Evolutionary conservation across 2,329 filamentous ascomycete genomes (phyloP), one percentile per base, ranked within the genome.

Genomic region (Amauroascus niger): DNA sequence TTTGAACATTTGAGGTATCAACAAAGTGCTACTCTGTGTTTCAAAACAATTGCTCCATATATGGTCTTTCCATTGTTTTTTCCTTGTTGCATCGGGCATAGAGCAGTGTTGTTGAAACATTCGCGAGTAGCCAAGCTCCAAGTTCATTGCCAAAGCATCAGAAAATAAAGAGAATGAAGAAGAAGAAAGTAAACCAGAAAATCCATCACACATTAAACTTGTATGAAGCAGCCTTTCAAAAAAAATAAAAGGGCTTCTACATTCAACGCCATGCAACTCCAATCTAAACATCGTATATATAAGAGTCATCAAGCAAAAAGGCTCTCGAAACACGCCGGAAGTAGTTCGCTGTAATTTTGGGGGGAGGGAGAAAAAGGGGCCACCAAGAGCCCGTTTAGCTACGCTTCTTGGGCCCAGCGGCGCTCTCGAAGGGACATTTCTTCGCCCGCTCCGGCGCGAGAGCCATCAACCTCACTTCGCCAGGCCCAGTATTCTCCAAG

Each of bases 401-500:
- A 52, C 9, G 61, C 66, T 57, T 79, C 76, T 64, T 84, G 76
- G 26, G 83, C 81, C 91, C 91, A 97, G 62, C 87, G 79, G 67
- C 77, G 77, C 71, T 97, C 91, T 51, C 91, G 78, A 52, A 93
- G 67, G 1, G 87, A 80, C 72, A 83, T 78, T 57, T 86, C 79
- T 60, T 78, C 76, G 1, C 75, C 76, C 33, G 73, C 67, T 44
- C 67, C 62, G 47, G 69, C 68, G 45, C 87, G 78, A 57, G 76
- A 80, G 6, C 85, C 86, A 54, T 84, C 79, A 20, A 74, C 70
- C 67, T 91, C 87, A 44, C 78, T 82, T 66, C 90, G 87, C 88
- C 88, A 96, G 3, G 85, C 88, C 79, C 85, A 95, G 71, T 96
- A 97, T 73, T 97, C 93, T 49, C 86, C 84, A 5, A 98, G 75